Conservation (phyloP, 257 asterid species). For the Coffea canephora region DNA sequence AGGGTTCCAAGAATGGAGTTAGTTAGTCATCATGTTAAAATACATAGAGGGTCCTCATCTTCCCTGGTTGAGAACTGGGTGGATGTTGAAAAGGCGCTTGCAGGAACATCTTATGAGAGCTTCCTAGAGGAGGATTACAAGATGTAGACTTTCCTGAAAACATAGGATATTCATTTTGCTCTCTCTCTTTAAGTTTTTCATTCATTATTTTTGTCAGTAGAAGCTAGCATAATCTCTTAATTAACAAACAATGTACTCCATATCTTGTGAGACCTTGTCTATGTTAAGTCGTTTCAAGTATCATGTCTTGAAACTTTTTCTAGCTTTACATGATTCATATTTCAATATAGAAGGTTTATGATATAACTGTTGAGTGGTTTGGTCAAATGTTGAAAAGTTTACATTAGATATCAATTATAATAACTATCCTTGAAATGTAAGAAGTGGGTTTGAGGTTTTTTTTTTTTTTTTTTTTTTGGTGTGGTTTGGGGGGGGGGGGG, state of each 20-base stretch:
- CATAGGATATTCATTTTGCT: constrained; percentile 21
- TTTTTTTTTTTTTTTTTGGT: no score
- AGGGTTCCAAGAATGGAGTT: constrained; percentile 61
- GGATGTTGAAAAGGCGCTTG: constrained; percentile 64
- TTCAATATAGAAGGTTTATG: neutral
- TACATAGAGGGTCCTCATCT: constrained; percentile 72
- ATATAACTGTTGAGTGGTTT: no score
- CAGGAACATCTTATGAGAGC: constrained; percentile 66
- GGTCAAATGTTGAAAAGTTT: neutral
- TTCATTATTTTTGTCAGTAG: constrained; percentile 51
- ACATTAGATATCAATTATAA: no score
- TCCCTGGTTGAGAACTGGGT: constrained; percentile 82
- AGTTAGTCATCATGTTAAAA: constrained; percentile 83
- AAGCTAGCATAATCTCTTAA: constrained; percentile 4
- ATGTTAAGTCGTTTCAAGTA: neutral
- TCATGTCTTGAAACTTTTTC: no score
- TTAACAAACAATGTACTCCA: no score
- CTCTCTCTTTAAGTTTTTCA: constrained; percentile 13
- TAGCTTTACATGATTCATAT: neutral
- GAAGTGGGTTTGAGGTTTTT: no score
- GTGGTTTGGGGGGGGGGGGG: no score
- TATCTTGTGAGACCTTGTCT: neutral
- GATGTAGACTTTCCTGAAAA: constrained; percentile 39
- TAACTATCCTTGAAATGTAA: no score
- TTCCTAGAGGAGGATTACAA: constrained; percentile 61